Percentiles rank a stretch among this genome's conserved stretches.
Conservation (phyloP, 2,329 filamentous ascomycete species). For the Sclerotinia trifoliorum region DNA sequence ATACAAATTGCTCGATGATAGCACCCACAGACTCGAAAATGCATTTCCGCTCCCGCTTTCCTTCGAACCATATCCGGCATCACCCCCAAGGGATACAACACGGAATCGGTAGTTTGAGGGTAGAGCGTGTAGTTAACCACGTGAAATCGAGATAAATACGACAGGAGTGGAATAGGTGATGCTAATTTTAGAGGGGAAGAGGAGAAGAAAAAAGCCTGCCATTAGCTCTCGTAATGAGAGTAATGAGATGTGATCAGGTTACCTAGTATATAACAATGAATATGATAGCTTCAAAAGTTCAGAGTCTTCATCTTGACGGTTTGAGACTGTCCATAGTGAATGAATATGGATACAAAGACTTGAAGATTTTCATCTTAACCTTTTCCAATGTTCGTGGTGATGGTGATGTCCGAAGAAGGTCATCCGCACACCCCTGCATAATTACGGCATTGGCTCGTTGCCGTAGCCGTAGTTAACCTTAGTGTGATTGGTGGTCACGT, state of each 20-base stretch:
- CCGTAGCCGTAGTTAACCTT: slow-evolving; percentile 2
- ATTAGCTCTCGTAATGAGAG: too few species aligned
- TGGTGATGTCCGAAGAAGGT: not conserved
- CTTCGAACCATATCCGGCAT: not conserved
- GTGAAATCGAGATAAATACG: not conserved
- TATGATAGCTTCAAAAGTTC: too few species aligned
- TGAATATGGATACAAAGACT: too few species aligned
- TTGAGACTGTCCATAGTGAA: not conserved
- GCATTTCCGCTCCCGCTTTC: slow-evolving; percentile 15
- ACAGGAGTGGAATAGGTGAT: not conserved
- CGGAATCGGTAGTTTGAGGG: not conserved
- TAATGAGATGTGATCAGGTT: not conserved
- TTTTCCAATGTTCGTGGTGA: not conserved
- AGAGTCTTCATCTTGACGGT: too few species aligned
- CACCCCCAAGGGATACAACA: not conserved
- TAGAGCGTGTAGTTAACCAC: not conserved
- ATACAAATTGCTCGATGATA: slow-evolving; percentile 3
- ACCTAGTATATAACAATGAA: not conserved
- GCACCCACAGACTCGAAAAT: slow-evolving; percentile 16
- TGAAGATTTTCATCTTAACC: not conserved
- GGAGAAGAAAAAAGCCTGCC: not conserved
- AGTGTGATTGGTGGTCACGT: not conserved
- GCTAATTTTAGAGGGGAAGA: not conserved
- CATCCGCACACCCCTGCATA: not conserved
- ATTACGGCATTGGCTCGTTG: not conserved